These are phyloP conservation scores for Panicum miliaceum DNA, from an alignment of 176 grass and related monocot species.

Conservation along the genomic window DNA sequence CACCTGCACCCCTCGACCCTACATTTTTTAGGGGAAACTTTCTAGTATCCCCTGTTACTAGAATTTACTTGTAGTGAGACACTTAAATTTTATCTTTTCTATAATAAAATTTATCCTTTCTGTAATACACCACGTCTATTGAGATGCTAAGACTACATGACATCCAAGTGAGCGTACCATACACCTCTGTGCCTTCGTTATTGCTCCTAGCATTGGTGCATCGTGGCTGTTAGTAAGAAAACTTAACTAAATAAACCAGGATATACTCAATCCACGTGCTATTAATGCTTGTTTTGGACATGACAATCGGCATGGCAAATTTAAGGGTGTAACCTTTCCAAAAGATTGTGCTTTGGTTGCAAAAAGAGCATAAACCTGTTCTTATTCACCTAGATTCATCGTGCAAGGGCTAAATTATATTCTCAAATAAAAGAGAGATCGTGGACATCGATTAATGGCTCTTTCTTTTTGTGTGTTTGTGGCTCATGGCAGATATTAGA, in stretches of 20 bases:
- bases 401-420: conserved; percentile 14
- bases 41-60: neutral
- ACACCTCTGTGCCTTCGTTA: conserved; percentile 2
- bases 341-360: conserved; percentile 11
- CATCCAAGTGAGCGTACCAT: conserved; percentile 11
- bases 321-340: neutral
- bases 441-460: neutral
- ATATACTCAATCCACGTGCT: neutral
- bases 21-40: neutral
- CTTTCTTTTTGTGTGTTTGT: conserved; percentile 16
- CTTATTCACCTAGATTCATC: conserved; percentile 6
- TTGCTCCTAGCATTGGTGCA: conserved; percentile 19
- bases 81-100: neutral
- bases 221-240: neutral
- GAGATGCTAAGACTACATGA: conserved; percentile 35
- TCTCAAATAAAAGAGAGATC: conserved; percentile 19
- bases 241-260: neutral
- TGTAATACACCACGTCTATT: conserved; percentile 21
- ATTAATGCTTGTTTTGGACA: conserved; percentile 3
- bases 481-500: conserved; percentile 81
- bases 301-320: neutral
- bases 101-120: neutral
- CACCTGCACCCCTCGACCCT: neutral
- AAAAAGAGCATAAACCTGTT: neutral
- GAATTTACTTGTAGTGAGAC: neutral